Percentiles rank a stretch among this genome's conserved stretches.
Conservation (phyloP, 345 rosid species). For the Combretum micranthum region DNA sequence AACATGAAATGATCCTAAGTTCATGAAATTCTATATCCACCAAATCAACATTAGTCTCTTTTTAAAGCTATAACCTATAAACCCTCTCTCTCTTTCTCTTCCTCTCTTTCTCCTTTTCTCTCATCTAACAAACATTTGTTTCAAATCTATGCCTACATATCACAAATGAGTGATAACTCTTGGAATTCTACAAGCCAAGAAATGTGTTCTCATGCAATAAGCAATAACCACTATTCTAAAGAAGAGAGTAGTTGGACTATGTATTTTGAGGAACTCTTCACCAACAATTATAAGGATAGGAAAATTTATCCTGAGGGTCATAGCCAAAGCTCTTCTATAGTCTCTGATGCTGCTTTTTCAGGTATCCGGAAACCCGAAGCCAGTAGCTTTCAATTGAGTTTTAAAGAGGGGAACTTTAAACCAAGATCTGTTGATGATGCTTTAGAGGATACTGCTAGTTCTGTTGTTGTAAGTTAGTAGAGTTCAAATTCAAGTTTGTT, state of each 20-base stretch:
- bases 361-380: constrained; percentile 10
- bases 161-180: constrained; percentile 7
- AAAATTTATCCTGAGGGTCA: constrained; percentile 6
- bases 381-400: constrained; percentile 10
- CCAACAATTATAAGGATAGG: not conserved
- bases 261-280: constrained; percentile 37
- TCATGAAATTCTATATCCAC: too few relatives aligned
- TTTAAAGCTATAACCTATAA: not conserved
- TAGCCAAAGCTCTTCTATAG: constrained; percentile 8
- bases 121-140: too few relatives aligned
- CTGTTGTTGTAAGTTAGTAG: constrained; percentile 14
- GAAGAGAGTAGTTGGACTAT: constrained; percentile 56
- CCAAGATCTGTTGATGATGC: constrained; percentile 26
- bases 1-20: not conserved
- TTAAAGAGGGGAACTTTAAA: constrained; percentile 21
- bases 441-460: constrained; percentile 45
- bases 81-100: not conserved
- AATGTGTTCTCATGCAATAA: not conserved
- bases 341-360: constrained; percentile 42
- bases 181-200: constrained; percentile 12
- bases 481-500: too few relatives aligned
- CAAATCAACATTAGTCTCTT: too few relatives aligned
- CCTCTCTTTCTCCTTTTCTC: not conserved
- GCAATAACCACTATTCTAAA: too few relatives aligned
- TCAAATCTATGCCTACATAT: too few relatives aligned